Evolutionary conservation across 345 rosid species (phyloP), one percentile per base, ranked within the genome.

Genomic region (Sisymbrium altissimum): DNA sequence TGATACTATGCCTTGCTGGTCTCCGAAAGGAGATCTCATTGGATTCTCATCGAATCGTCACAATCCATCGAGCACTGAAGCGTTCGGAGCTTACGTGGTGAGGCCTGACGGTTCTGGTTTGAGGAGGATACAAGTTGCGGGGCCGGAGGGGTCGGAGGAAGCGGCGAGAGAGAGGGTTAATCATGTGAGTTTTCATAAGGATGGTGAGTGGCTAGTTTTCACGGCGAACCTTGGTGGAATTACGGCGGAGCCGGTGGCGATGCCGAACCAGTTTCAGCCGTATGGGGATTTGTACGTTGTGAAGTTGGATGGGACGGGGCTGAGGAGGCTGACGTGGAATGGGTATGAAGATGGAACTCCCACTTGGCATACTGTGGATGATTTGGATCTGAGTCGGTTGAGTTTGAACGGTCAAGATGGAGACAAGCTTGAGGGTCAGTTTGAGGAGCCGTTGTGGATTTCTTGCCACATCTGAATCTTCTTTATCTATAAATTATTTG

Each of bases 41-140:
- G 98, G 96, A 1, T 94, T 94, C 78, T 94, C 98, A 5, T 94
- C 96, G 0, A 94, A 89, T 52, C 81, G 84, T 54, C 97, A 94
- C 67, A 78, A 87, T 66, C 90, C 90, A 2, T 45, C 57, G 6
- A 68, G 85, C 6, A 43, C 46, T 0, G 72, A 3, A 0, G 57
- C 72, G 4, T 94, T 91, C 39, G 85, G 97, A 50, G 83, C 86
- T 33, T 91, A 91, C 45, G 79, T 89, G 19, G 68, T 91, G 32
- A 86, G 73, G 58, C 87, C 96, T 21, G 91, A 89, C 32, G 96
- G 97, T 3, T 81, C 96, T 0, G 93, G 72, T 56, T 66, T 89
- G 9, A 77, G 77, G 75, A 85, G 96, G 74, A 80, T 91, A 7
- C 67, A 66, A 70, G 81, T 89, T 72, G 87, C 86, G 0, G 96